phyloP scores from a whole-genome alignment of 495 filamentous ascomycete genomes.

The Penicillium nucicola region DNA sequence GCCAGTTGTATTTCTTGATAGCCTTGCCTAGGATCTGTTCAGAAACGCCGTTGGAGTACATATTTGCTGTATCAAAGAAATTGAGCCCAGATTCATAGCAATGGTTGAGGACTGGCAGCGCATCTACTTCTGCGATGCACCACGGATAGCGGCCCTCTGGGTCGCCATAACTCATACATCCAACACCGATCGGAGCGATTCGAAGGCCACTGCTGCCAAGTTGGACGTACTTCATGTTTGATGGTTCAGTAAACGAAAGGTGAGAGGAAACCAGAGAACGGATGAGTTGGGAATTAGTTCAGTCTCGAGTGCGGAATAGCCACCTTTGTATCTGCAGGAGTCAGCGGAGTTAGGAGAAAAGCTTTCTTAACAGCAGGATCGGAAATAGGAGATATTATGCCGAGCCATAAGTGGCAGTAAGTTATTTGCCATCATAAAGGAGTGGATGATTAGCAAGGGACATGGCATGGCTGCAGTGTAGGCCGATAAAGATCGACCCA shows the following conservation, averaged over 20 bases:
- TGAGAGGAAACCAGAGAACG: not conserved
- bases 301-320: too few species aligned
- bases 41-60: constrained; percentile 29
- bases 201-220: constrained; percentile 65
- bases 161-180: constrained; percentile 64
- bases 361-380: too few species aligned
- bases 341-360: too few species aligned
- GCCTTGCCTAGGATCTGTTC: constrained; percentile 35
- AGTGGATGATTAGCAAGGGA: too few species aligned
- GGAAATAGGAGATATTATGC: too few species aligned
- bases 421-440: too few species aligned
- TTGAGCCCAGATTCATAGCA: constrained; percentile 66
- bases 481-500: too few species aligned
- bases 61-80: constrained; percentile 57
- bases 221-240: constrained; percentile 26
- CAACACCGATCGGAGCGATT: constrained; percentile 64
- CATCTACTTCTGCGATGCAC: constrained; percentile 59
- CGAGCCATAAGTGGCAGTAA: too few species aligned
- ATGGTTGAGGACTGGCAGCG: constrained; percentile 65
- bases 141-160: constrained; percentile 50
- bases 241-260: not conserved
- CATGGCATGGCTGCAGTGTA: too few species aligned
- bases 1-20: constrained; percentile 53
- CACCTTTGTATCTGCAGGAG: too few species aligned
- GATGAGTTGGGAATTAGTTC: too few species aligned